These are phyloP conservation scores for Blastocystis sp. DNA, from an alignment of 352 stramenopile genomes.

Conservation along the genomic window DNA sequence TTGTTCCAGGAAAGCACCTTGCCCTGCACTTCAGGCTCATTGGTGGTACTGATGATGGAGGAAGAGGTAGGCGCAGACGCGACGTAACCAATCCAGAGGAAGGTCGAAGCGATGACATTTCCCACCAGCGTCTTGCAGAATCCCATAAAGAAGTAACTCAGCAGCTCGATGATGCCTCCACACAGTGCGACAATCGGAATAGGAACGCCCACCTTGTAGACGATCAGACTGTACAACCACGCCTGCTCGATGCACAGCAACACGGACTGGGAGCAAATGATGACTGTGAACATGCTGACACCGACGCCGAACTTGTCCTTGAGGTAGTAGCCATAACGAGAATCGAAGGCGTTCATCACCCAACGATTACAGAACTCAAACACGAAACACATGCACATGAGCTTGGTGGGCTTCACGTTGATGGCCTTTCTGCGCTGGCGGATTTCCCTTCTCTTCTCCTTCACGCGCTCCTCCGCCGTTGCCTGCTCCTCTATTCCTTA, in stretches of 20 bases:
- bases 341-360: conserved; percentile 42
- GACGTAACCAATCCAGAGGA: conserved; percentile 25
- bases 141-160: conserved; percentile 22
- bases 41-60: conserved; percentile 41
- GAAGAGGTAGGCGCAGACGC: not conserved
- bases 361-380: conserved; percentile 60
- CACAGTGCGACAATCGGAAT: conserved; percentile 1
- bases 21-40: conserved; percentile 20
- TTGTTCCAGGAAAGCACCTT: conserved; percentile 47
- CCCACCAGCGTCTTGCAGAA: not conserved
- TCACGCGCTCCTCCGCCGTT: not conserved
- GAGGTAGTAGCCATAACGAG: conserved; percentile 45
- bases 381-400: conserved; percentile 48
- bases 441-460: conserved; percentile 33
- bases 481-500: conserved; percentile 4
- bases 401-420: conserved; percentile 5
- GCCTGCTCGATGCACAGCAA: not conserved
- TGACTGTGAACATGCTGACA: not conserved
- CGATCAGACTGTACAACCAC: not conserved
- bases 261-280: not conserved
- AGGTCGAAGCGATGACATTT: not conserved
- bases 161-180: conserved; percentile 9
- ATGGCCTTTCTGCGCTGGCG: conserved; percentile 7
- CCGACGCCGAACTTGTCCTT: conserved; percentile 20
- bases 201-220: not conserved